Evolutionary conservation across 495 filamentous ascomycete genomes (phyloP).

Genomic region (Amorphotheca resinae): DNA sequence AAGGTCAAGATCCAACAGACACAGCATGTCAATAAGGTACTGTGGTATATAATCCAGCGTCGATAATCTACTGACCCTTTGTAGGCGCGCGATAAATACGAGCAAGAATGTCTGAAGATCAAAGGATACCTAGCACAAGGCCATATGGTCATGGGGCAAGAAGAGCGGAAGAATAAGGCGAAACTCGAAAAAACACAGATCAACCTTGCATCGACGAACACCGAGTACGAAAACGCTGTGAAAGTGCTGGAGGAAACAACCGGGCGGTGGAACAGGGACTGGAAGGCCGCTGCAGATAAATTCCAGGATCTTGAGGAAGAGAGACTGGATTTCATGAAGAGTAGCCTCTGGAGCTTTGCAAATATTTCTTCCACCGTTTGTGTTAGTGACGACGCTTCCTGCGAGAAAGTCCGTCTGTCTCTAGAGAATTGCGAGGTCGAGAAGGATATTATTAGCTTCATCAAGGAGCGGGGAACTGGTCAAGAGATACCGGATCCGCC

Average conservation of each 20-base stretch:
- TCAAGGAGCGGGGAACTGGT: slow-evolving; percentile 79
- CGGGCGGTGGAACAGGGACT: slow-evolving; percentile 90
- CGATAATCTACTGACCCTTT: not conserved
- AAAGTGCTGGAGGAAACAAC: slow-evolving; percentile 95
- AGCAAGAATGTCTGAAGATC: slow-evolving; percentile 95
- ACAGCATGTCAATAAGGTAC: slow-evolving; percentile 76
- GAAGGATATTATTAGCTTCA: slow-evolving; percentile 85
- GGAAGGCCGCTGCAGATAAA: slow-evolving; percentile 97
- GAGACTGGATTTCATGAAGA: slow-evolving; percentile 90
- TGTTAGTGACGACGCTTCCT: slow-evolving; percentile 94
- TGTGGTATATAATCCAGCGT: slow-evolving; percentile 2
- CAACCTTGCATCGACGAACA: slow-evolving; percentile 76
- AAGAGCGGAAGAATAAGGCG: slow-evolving; percentile 97
- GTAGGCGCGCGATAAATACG: slow-evolving; percentile 81
- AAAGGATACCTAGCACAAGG: slow-evolving; percentile 97
- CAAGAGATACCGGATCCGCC: slow-evolving; percentile 96
- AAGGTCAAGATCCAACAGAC: slow-evolving; percentile 92
- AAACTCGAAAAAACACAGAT: slow-evolving; percentile 98
- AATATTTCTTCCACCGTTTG: slow-evolving; percentile 98
- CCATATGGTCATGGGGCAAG: slow-evolving; percentile 99
- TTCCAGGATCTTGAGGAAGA: slow-evolving; percentile 99
- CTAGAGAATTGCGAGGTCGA: slow-evolving; percentile 93
- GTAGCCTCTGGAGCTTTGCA: slow-evolving; percentile 92
- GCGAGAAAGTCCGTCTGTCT: slow-evolving; percentile 91
- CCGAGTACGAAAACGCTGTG: slow-evolving; percentile 85